These are phyloP conservation scores for Epithemia pelagica DNA, from an alignment of 108 stramenopile species.

Conservation along the genomic window DNA sequence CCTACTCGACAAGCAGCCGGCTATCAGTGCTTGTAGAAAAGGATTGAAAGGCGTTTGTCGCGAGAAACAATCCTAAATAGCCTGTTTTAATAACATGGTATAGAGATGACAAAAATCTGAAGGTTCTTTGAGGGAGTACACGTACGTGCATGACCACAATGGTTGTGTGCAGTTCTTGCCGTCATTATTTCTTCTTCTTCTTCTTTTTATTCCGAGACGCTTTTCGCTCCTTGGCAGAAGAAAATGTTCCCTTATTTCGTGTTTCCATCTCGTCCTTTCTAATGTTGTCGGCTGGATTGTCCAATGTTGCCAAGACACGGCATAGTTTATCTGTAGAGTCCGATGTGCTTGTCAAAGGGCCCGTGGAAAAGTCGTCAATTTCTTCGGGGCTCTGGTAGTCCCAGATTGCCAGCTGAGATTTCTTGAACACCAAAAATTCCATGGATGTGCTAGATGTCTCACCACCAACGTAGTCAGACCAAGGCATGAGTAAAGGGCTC, in stretches of 20 bases:
- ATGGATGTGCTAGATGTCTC: constrained; percentile 1
- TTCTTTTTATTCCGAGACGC: not conserved
- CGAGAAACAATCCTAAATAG: too few relatives aligned
- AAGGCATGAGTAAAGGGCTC: constrained; percentile 12
- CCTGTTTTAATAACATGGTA: too few relatives aligned
- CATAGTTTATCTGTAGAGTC: not conserved
- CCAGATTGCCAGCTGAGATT: constrained; percentile 66
- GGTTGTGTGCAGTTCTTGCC: too few relatives aligned
- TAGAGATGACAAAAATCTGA: too few relatives aligned
- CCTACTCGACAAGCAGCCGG: not conserved
- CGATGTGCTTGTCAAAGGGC: not conserved
- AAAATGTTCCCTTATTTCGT: not conserved
- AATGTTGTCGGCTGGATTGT: not conserved
- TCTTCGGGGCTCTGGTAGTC: constrained; percentile 43
- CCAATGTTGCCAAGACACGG: not conserved
- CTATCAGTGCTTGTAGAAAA: not conserved
- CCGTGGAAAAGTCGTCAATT: not conserved
- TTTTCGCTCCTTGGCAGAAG: not conserved
- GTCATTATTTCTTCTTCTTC: not conserved
- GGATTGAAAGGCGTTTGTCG: not conserved
- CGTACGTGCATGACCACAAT: too few relatives aligned
- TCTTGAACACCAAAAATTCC: constrained; percentile 16
- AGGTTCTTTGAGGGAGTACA: too few relatives aligned
- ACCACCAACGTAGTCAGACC: constrained; percentile 8
- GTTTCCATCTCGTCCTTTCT: not conserved